Evolutionary conservation across 2,329 filamentous ascomycete genomes (phyloP).

Genomic region (Scolecobasidium constrictum): DNA sequence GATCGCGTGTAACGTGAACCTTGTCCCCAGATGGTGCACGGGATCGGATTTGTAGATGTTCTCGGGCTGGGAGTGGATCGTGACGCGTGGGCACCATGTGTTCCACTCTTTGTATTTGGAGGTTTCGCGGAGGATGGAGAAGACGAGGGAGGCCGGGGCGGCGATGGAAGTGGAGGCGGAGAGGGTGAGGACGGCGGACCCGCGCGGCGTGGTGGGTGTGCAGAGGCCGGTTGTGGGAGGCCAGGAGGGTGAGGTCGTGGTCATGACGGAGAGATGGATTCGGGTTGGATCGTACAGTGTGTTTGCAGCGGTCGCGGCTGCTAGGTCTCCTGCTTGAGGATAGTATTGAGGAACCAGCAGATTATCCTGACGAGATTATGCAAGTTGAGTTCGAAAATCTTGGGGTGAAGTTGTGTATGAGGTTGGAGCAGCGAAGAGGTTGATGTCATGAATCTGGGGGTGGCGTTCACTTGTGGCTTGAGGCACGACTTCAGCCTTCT

Average conservation of each 20-base stretch:
- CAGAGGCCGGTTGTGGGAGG: conserved; percentile 16
- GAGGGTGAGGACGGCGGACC: conserved; percentile 2
- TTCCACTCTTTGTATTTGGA: conserved; percentile 10
- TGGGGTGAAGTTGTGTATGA: too few relatives aligned
- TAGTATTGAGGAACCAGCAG: too few relatives aligned
- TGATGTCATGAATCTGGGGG: too few relatives aligned
- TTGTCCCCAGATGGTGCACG: conserved; percentile 12
- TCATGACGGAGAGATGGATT: too few relatives aligned
- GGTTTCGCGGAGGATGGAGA: conserved; percentile 8
- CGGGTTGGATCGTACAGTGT: too few relatives aligned
- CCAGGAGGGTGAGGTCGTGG: conserved; percentile 11
- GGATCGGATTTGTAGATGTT: conserved; percentile 7
- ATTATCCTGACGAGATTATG: too few relatives aligned
- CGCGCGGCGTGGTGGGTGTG: conserved; percentile 13
- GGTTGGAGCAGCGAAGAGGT: too few relatives aligned
- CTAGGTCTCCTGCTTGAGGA: too few relatives aligned
- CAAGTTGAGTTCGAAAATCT: too few relatives aligned
- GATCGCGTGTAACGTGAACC: conserved; percentile 16
- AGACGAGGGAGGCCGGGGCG: conserved; percentile 10
- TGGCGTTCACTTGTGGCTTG: too few relatives aligned
- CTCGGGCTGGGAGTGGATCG: conserved; percentile 11
- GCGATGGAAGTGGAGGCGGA: conserved; percentile 2
- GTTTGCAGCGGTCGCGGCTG: too few relatives aligned
- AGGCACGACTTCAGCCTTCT: too few relatives aligned
- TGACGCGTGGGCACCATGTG: conserved; percentile 5